These are phyloP conservation scores for Ocimum tenuiflorum DNA, from an alignment of 257 asterid species.

Conservation along the genomic window DNA sequence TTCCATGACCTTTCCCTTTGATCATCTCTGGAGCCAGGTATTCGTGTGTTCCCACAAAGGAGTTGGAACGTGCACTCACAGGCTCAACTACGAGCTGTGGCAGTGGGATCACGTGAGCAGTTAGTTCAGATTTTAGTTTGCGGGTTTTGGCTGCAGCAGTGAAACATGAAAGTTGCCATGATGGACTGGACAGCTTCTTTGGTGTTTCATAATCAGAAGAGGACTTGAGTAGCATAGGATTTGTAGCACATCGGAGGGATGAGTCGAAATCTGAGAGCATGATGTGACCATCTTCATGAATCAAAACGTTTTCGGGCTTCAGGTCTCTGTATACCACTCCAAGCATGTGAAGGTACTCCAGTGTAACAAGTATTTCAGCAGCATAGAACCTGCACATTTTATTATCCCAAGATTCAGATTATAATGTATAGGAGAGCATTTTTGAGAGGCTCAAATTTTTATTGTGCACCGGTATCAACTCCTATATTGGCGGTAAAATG, in stretches of 20 bases:
- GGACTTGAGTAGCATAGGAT: slow-evolving; percentile 43
- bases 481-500: too few relatives aligned
- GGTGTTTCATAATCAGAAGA: slow-evolving; percentile 38
- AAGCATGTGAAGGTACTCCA: slow-evolving; percentile 94
- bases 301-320: slow-evolving; percentile 70
- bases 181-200: slow-evolving; percentile 45
- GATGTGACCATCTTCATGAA: too few relatives aligned
- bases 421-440: neutral
- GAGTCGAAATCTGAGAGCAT: too few relatives aligned
- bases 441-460: neutral
- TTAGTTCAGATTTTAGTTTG: slow-evolving; percentile 42
- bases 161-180: slow-evolving; percentile 74
- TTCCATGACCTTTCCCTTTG: too few relatives aligned
- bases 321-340: slow-evolving; percentile 88
- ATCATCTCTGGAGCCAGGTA: slow-evolving; percentile 19
- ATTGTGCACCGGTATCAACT: neutral
- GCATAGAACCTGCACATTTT: slow-evolving; percentile 58
- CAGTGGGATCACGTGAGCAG: slow-evolving; percentile 51
- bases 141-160: slow-evolving; percentile 53
- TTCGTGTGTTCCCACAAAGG: slow-evolving; percentile 90
- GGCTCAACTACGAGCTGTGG: slow-evolving; percentile 85
- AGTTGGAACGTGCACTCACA: slow-evolving; percentile 65
- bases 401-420: neutral
- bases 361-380: slow-evolving; percentile 75
- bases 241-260: slow-evolving; percentile 18